Percentiles rank a stretch among this genome's conserved stretches.
These are phyloP conservation scores for Colletotrichum agaves DNA, from an alignment of 2,329 filamentous ascomycete genomes.

Conservation along the genomic window DNA sequence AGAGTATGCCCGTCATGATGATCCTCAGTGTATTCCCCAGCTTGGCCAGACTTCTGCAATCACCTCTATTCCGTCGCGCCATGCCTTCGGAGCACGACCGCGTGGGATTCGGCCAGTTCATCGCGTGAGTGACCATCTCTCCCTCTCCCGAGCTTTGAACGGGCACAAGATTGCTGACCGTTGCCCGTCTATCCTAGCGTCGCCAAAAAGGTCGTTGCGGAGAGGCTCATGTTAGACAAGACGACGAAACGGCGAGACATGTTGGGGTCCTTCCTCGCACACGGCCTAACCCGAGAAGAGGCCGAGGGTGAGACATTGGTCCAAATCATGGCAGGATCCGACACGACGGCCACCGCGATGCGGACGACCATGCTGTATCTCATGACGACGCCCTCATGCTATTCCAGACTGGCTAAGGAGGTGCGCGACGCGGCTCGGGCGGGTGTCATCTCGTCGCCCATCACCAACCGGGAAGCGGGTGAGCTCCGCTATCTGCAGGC, in stretches of 20 bases:
- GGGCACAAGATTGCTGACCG: slow-evolving; percentile 1
- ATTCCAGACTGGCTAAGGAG: slow-evolving; percentile 59
- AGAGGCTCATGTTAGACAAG: slow-evolving; percentile 39
- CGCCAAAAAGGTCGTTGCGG: slow-evolving; percentile 40
- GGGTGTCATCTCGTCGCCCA: slow-evolving; percentile 43
- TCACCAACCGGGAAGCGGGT: slow-evolving; percentile 50
- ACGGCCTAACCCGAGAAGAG: slow-evolving; percentile 47
- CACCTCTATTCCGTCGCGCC: slow-evolving; percentile 52
- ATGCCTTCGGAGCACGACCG: slow-evolving; percentile 54
- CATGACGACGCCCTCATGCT: slow-evolving; percentile 59
- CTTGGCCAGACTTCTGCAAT: slow-evolving; percentile 54
- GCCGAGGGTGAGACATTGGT: slow-evolving; percentile 46
- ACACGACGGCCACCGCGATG: slow-evolving; percentile 50
- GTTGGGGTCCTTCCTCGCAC: slow-evolving; percentile 54
- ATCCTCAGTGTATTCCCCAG: slow-evolving; percentile 55
- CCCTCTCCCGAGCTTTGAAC: not conserved
- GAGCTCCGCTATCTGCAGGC: slow-evolving; percentile 60
- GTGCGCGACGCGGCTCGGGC: slow-evolving; percentile 50
- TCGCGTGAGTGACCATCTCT: slow-evolving; percentile 41
- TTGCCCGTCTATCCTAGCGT: slow-evolving; percentile 30
- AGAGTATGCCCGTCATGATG: slow-evolving; percentile 56
- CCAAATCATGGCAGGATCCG: slow-evolving; percentile 50
- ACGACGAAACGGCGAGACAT: slow-evolving; percentile 47
- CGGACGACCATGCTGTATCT: slow-evolving; percentile 63
- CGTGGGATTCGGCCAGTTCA: slow-evolving; percentile 52